Evolutionary conservation across 2,329 filamentous ascomycete genomes (phyloP).

Genomic region (Colletotrichum neosansevieriae): DNA sequence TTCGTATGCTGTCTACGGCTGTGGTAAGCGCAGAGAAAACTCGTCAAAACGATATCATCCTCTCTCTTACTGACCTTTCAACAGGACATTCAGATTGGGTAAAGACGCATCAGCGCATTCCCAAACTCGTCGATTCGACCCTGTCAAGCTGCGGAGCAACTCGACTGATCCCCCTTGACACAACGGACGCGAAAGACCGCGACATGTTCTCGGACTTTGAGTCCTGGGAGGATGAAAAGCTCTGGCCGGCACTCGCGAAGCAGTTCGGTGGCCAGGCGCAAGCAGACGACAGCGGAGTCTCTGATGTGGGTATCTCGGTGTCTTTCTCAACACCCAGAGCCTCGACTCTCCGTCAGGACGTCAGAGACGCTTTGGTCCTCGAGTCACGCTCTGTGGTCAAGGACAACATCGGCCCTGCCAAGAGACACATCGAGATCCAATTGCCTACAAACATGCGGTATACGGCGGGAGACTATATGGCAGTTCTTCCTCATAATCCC

Average conservation of each 20-base stretch:
- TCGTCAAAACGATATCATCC: rapidly evolving
- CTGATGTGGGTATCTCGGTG: conserved; percentile 55
- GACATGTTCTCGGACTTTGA: conserved; percentile 78
- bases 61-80: neutral
- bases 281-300: conserved; percentile 45
- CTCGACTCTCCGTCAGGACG: conserved; percentile 69
- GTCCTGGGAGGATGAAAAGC: conserved; percentile 70
- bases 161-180: conserved; percentile 58
- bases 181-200: conserved; percentile 71
- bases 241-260: conserved; percentile 63
- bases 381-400: conserved; percentile 62
- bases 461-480: conserved; percentile 80
- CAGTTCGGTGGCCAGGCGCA: conserved; percentile 63
- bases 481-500: conserved; percentile 78
- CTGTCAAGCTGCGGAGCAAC: conserved; percentile 55
- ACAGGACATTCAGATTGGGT: conserved; percentile 62
- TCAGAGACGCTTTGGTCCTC: conserved; percentile 69
- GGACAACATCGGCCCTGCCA: conserved; percentile 62
- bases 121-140: conserved; percentile 69
- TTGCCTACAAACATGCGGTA: conserved; percentile 76
- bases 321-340: conserved; percentile 66
- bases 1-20: conserved; percentile 75
- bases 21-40: conserved; percentile 53
- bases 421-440: conserved; percentile 75
- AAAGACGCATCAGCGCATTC: conserved; percentile 75